Evolutionary conservation across 306 rosid species (phyloP).

Genomic region (Mimosa pudica): DNA sequence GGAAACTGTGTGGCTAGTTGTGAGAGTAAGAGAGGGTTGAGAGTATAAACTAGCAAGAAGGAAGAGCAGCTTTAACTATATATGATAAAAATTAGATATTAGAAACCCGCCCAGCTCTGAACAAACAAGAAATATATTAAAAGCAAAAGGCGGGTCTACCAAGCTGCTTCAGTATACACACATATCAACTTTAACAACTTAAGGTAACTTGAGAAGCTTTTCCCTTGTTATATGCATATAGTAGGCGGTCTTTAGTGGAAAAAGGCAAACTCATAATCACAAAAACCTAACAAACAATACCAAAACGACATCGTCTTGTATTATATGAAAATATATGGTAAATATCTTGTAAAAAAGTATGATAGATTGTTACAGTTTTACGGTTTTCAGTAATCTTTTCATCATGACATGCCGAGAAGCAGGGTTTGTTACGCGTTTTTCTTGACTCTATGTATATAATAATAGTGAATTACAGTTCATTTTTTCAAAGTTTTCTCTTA

Average conservation of each 20-base stretch:
- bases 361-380: not conserved
- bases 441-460: too few relatives aligned
- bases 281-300: not conserved
- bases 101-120: conserved; percentile 53
- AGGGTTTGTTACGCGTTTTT: too few relatives aligned
- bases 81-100: conserved; percentile 35
- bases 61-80: conserved; percentile 57
- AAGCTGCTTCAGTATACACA: conserved; percentile 35
- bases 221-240: not conserved
- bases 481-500: too few relatives aligned
- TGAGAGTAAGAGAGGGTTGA: conserved; percentile 38
- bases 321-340: not conserved
- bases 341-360: not conserved
- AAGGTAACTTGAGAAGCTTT: not conserved
- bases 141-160: conserved; percentile 46
- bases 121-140: conserved; percentile 3
- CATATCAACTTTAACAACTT: not conserved
- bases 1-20: conserved; percentile 28
- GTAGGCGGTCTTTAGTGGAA: not conserved
- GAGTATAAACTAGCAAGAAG: conserved; percentile 29
- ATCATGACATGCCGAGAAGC: too few relatives aligned
- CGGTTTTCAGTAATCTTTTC: too few relatives aligned
- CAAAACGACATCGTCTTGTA: not conserved
- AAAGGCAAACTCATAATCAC: not conserved
- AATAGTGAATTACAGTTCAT: too few relatives aligned